phyloP scores from a whole-genome alignment of 2,329 filamentous ascomycete genomes.

The Trichoderma sp. region DNA sequence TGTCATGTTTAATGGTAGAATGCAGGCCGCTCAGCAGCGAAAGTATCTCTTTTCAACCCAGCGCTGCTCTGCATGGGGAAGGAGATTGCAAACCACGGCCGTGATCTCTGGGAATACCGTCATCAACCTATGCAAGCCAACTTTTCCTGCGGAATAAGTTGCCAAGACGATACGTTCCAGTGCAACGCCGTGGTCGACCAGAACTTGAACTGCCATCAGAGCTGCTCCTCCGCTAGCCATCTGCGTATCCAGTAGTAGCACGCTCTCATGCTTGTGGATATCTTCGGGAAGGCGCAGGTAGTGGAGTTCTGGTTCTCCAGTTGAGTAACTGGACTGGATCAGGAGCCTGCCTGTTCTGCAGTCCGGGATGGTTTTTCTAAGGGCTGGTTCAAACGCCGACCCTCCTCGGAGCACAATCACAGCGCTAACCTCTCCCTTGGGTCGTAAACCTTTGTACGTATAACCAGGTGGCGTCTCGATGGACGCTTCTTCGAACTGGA shows the following conservation, averaged over 20 bases:
- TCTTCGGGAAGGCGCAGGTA: conserved; percentile 77
- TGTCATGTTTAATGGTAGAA: neutral
- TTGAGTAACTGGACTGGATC: conserved; percentile 83
- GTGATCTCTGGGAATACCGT: conserved; percentile 86
- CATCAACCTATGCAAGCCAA: conserved; percentile 79
- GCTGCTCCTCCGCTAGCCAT: conserved; percentile 86
- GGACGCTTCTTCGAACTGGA: conserved; percentile 62
- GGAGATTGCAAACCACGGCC: conserved; percentile 80
- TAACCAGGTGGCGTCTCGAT: conserved; percentile 71
- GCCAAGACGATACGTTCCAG: conserved; percentile 87
- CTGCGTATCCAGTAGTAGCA: conserved; percentile 86
- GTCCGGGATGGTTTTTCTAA: conserved; percentile 89
- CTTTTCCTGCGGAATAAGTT: conserved; percentile 83
- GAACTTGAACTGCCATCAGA: conserved; percentile 93
- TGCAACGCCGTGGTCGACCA: conserved; percentile 87
- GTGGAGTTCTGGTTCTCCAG: conserved; percentile 89
- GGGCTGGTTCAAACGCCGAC: conserved; percentile 79
- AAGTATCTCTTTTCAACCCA: conserved; percentile 92
- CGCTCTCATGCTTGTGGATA: conserved; percentile 71
- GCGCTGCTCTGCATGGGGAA: conserved; percentile 76
- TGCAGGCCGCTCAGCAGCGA: conserved; percentile 61
- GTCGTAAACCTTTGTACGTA: conserved; percentile 68
- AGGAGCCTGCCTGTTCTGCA: conserved; percentile 85
- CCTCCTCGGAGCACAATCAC: conserved; percentile 88
- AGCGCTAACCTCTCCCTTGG: conserved; percentile 74